A percentile compares a stretch with the other conserved stretches of the same genome.
Conservation (phyloP, 441 rosid species). For the Erodium texanum region DNA sequence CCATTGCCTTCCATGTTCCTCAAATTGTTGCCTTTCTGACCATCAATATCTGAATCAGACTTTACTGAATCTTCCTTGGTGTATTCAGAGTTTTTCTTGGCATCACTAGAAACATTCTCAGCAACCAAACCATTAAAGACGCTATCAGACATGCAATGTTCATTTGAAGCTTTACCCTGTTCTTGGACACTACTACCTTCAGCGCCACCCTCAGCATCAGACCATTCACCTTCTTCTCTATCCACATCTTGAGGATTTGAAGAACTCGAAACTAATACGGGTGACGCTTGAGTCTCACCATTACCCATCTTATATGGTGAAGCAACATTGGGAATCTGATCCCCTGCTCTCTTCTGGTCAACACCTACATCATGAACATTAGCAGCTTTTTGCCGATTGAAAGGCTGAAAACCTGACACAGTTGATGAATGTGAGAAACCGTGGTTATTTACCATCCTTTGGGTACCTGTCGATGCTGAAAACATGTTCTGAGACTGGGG, state of each 20-base stretch:
- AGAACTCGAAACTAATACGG: conserved; percentile 25
- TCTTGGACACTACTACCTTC: conserved; percentile 24
- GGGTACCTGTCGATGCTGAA: conserved; percentile 41
- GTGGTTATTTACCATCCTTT: conserved; percentile 39
- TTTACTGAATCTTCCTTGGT: conserved; percentile 23
- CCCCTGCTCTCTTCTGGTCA: conserved; percentile 33
- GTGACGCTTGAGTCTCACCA: conserved; percentile 28
- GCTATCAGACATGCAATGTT: conserved; percentile 21
- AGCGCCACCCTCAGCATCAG: conserved; percentile 55
- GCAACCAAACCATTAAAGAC: conserved; percentile 23
- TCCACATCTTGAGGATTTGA: conserved; percentile 37
- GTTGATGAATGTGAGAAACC: conserved; percentile 74
- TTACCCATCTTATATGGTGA: conserved; percentile 29
- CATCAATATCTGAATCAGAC: conserved; percentile 32
- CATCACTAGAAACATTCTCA: conserved; percentile 21
- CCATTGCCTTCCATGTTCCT: conserved; percentile 38
- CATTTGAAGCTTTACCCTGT: conserved; percentile 32
- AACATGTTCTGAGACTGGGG: conserved; percentile 37
- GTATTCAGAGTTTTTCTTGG: conserved; percentile 28
- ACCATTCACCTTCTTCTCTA: conserved; percentile 98
- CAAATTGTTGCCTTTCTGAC: conserved; percentile 31
- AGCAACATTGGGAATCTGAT: conserved; percentile 24
- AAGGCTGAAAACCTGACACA: conserved; percentile 89
- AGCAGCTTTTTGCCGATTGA: conserved; percentile 40
- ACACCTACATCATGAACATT: conserved; percentile 27